Conservation (phyloP, 73 alveolate species). For the Blepharisma stoltei region DNA sequence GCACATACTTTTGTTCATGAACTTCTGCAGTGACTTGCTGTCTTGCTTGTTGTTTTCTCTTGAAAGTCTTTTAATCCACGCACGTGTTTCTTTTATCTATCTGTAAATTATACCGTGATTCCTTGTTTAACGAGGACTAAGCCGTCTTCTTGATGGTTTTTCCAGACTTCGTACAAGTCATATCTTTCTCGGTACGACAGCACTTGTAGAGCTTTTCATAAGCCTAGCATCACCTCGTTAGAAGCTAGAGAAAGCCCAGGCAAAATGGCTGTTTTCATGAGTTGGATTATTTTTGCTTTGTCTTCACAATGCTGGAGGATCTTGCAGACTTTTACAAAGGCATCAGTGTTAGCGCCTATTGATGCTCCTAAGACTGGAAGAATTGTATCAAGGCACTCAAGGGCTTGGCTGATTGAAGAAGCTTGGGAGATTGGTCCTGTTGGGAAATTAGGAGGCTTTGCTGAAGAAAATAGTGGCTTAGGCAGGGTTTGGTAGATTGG, state of each 20-base stretch:
- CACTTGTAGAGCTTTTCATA: background rate
- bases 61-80: conserved; percentile 31
- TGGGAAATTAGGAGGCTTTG: background rate
- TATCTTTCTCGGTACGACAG: background rate
- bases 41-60: background rate
- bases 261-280: background rate
- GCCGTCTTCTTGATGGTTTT: background rate
- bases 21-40: background rate
- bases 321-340: background rate
- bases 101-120: conserved; percentile 20
- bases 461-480: background rate
- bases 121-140: background rate
- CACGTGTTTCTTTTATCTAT: conserved; percentile 26
- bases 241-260: background rate
- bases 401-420: background rate
- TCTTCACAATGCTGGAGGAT: conserved; percentile 15
- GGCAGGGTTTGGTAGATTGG: conserved; percentile 10
- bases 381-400: background rate
- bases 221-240: background rate
- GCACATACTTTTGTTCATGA: conserved; percentile 16
- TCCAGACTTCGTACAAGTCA: background rate
- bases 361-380: conserved; percentile 10
- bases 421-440: background rate
- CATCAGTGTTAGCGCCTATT: background rate
- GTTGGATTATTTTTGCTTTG: background rate